Percentiles rank a stretch among this genome's conserved stretches.
These are phyloP conservation scores for Ophiostoma fasciatum DNA, from an alignment of 2,329 filamentous ascomycete species.

Conservation along the genomic window DNA sequence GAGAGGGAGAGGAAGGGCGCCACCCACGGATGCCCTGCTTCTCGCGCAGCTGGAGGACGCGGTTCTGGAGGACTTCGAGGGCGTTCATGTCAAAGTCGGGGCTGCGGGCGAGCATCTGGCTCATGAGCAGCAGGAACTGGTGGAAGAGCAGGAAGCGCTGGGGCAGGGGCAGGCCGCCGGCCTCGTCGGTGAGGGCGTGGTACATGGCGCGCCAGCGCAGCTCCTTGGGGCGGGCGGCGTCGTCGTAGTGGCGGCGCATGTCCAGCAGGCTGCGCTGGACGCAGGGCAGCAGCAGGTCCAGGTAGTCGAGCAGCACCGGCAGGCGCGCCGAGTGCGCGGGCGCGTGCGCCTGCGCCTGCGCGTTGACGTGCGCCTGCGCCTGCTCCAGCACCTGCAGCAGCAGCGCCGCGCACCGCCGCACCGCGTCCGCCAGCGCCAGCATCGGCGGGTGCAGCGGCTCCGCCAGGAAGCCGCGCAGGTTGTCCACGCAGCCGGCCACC, in stretches of 20 bases:
- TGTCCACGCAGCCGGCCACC: conserved; percentile 32
- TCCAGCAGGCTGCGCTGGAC: conserved; percentile 36
- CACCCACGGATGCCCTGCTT: conserved; percentile 41
- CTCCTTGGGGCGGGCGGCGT: conserved; percentile 30
- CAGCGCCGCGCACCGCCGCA: conserved; percentile 26
- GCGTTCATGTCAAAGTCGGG: conserved; percentile 40
- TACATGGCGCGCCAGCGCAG: conserved; percentile 45
- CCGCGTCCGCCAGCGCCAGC: conserved; percentile 30
- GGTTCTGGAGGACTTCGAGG: conserved; percentile 32
- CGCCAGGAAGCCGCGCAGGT: conserved; percentile 29
- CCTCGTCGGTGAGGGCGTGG: conserved; percentile 37
- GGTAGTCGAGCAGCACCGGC: conserved; percentile 36
- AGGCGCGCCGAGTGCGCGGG: conserved; percentile 35
- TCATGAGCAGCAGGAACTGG: conserved; percentile 33
- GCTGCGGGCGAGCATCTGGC: conserved; percentile 34
- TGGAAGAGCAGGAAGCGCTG: conserved; percentile 42
- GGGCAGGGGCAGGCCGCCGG: conserved; percentile 32
- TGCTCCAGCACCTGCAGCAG: conserved; percentile 41
- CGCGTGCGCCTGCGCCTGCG: conserved; percentile 38
- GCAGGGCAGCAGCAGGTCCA: conserved; percentile 42
- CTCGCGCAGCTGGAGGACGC: conserved; percentile 36
- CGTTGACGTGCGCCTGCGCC: conserved; percentile 35
- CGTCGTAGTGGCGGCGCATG: conserved; percentile 36
- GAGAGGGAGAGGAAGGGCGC: too few relatives aligned
- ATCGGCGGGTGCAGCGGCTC: conserved; percentile 32